Evolutionary conservation across 1,139 yeast genomes (phyloP).

Genomic region (Geotrichum carabidarum): DNA sequence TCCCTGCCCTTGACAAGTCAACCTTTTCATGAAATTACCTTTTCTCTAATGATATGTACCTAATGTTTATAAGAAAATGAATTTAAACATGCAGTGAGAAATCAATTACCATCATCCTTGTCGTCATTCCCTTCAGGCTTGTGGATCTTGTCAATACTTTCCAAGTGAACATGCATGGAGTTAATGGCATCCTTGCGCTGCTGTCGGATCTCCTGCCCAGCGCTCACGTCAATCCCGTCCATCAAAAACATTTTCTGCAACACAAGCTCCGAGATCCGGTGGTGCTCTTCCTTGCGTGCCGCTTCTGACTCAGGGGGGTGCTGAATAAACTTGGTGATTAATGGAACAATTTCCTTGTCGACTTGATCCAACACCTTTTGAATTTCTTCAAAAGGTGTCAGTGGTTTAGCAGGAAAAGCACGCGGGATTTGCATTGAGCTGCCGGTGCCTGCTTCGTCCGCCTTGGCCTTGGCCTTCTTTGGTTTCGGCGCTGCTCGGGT

Average conservation of each 20-base stretch:
- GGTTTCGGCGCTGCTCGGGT: neutral
- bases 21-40: slow-evolving; percentile 22
- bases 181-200: slow-evolving; percentile 39
- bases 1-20: slow-evolving; percentile 26
- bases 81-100: too few species aligned
- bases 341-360: slow-evolving; percentile 32
- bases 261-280: slow-evolving; percentile 37
- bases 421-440: slow-evolving; percentile 6
- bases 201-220: slow-evolving; percentile 31
- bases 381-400: slow-evolving; percentile 28
- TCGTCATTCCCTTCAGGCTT: neutral
- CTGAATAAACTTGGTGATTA: slow-evolving; percentile 31
- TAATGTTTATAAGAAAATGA: too few species aligned
- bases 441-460: neutral
- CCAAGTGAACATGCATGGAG: slow-evolving; percentile 36
- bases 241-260: slow-evolving; percentile 39
- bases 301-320: slow-evolving; percentile 31
- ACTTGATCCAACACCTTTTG: slow-evolving; percentile 30
- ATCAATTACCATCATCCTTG: too few species aligned
- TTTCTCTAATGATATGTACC: too few species aligned
- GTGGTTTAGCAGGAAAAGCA: slow-evolving; percentile 11
- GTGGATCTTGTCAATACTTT: slow-evolving; percentile 31
- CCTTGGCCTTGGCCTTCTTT: neutral
- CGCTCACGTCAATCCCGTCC: slow-evolving; percentile 40
- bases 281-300: slow-evolving; percentile 35